Evolutionary conservation across 306 rosid species (phyloP), one percentile per base, ranked within the genome.

Genomic region (Quercus mongolica): DNA sequence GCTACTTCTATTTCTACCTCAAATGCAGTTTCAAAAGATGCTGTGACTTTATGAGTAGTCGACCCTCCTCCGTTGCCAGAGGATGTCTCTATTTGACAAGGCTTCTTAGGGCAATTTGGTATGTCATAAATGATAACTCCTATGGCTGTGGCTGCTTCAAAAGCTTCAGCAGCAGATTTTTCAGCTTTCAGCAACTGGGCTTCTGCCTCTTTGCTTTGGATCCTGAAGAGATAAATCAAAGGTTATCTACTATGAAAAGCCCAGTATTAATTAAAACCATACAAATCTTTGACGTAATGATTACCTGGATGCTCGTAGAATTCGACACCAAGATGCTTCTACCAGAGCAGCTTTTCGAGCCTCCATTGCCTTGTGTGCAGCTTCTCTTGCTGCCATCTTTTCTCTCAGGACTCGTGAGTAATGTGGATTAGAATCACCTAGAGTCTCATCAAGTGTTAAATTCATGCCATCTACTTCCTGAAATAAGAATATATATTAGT

Each of bases 251-350:
- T 62, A 44, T 46, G 31, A 46, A 25, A 82, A 80, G 63, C 56
- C 73, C 74, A 71, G n/a, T 23, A 52, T 31, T 21, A 28, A 41
- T 41, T 41, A 41, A 41, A 35, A 46, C 41, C 46, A 69, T 10
- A 62, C 81, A 70, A 21, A 69, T 61, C 55, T 31, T 57, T 65
- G 19, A 41, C 13, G 49, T 51, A 68, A 62, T 54, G 74, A 76
- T 80, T 82, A 95, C 99, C 98, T 80, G 28, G 98, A 89, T 74
- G 99, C 97, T 81, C 84, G 80, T 26, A 95, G 90, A 81, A 91
- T 93, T 64, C 96, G 88, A 84, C 99, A 95, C 99, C 99, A 93
- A 74, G 98, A 95, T 63, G 99, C 94, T 89, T 95, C 99, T 46
- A 93, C 97, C 79, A 93, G 71, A 28, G 99, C 97, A 21, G 91